Evolutionary conservation across 2,329 filamentous ascomycete species (phyloP), one percentile per base, ranked within the genome.

Genomic region (Aspergillus udagawae): DNA sequence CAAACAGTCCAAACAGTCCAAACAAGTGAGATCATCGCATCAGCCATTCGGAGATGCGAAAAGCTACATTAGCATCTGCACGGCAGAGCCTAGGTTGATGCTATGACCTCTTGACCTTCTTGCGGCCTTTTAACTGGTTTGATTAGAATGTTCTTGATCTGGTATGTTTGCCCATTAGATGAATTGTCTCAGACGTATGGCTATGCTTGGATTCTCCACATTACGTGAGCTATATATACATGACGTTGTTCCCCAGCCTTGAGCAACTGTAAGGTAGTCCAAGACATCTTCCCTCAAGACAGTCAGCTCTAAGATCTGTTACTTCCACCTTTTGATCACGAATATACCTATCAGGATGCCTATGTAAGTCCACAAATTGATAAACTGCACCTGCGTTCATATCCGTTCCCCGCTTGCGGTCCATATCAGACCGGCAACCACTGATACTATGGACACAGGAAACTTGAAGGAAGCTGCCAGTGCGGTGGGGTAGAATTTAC

Each of bases 401-500:
- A 38, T 32, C 10, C 44, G 4, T 23, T 0, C 44, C 12, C 21
- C 23, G n/a, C 3, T 4, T 10, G 27, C 27, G 14, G 21, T 21
- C 12, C n/a, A 20, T 17, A 17, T 20, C 9, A 32, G 8, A 12
- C 12, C 47, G 35, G 47, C 32, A 53, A 50, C 65, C 54, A 65
- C 53, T 10, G 42, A 51, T 49, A 21, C 29, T 23, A 10, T 14
- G 12, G 23, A n/a, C 27, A 57, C 55, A 80, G 78, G 73, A 74
- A 73, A 63, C 75, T 80, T 7, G 67, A 79, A 58, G 79, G 79
- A 63, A 79, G 77, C 64, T 81, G 78, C 68, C 79, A 80, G 63
- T 80, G 77, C 61, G 78, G 79, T 52, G 67, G 69, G 41, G 68
- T 80, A n/a, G 71, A 79, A 66, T 81, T 80, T 60, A 72, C 69